Percentiles rank a stretch among this genome's conserved stretches.
Conservation (phyloP, 345 rosid species). For the Carallia pectinifolia region DNA sequence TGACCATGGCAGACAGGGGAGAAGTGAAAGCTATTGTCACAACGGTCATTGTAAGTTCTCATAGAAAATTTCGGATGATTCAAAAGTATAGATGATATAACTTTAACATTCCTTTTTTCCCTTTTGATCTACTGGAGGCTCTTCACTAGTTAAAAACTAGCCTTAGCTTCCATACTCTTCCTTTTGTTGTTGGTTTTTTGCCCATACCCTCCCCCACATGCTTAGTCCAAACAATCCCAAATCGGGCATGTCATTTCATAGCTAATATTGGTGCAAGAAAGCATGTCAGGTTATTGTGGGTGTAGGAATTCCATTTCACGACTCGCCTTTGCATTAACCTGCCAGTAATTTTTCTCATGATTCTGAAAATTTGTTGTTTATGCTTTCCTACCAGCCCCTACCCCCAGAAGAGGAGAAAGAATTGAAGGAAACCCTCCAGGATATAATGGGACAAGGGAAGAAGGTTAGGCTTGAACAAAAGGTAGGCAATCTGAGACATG, state of each 20-base stretch:
- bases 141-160: too few relatives aligned
- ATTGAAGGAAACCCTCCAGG: slow-evolving; percentile 73
- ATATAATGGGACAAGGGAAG: slow-evolving; percentile 77
- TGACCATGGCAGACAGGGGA: slow-evolving; percentile 86
- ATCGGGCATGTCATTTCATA: neutral
- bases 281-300: neutral
- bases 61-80: neutral
- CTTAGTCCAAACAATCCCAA: too few relatives aligned
- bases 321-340: too few relatives aligned
- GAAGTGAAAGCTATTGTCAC: slow-evolving; percentile 76
- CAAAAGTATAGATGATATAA: neutral
- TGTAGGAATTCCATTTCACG: neutral
- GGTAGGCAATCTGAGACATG: slow-evolving; percentile 37
- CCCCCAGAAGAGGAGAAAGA: slow-evolving; percentile 85
- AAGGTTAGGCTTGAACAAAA: slow-evolving; percentile 71
- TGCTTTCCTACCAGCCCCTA: slow-evolving; percentile 55
- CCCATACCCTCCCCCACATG: too few relatives aligned
- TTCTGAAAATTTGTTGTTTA: slow-evolving; percentile 1
- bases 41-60: slow-evolving; percentile 68
- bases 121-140: too few relatives aligned
- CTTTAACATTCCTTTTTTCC: neutral
- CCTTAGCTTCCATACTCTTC: neutral
- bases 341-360: too few relatives aligned
- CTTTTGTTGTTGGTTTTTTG: neutral
- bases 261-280: neutral